A percentile compares a stretch with the other conserved stretches of the same genome.
Conservation (phyloP, 176 grass and related monocot species). For the Ampelocalamus luodianensis region DNA sequence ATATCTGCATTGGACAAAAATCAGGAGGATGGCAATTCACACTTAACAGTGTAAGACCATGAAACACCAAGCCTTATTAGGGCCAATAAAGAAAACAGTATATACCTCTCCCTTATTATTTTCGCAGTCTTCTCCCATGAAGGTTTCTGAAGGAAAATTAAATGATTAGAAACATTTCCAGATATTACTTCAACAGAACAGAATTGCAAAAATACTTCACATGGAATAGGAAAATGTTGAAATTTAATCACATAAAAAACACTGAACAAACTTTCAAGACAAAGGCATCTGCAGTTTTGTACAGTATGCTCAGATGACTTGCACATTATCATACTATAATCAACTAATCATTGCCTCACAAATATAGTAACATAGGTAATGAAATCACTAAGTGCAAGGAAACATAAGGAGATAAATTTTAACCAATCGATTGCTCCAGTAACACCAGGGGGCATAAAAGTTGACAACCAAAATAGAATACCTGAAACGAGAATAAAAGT, state of each 20-base stretch:
- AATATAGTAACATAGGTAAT: not conserved
- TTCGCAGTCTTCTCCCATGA: slow-evolving; percentile 92
- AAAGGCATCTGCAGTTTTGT: not conserved
- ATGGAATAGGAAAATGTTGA: slow-evolving; percentile 25
- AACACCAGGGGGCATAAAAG: slow-evolving; percentile 99
- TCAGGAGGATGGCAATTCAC: not conserved
- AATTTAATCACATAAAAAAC: slow-evolving; percentile 3
- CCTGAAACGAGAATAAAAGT: slow-evolving; percentile 51
- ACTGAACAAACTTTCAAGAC: not conserved
- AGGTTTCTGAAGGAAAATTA: slow-evolving; percentile 75
- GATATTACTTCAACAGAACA: slow-evolving; percentile 31
- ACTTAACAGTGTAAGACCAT: slow-evolving; percentile 9
- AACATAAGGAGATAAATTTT: slow-evolving; percentile 42
- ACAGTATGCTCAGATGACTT: slow-evolving; percentile 14
- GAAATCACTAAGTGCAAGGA: slow-evolving; percentile 1
- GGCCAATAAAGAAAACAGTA: slow-evolving; percentile 31
- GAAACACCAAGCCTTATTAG: not conserved
- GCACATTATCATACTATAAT: slow-evolving; percentile 5
- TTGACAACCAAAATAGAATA: slow-evolving; percentile 91
- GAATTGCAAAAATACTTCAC: slow-evolving; percentile 11
- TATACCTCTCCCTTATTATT: slow-evolving; percentile 91
- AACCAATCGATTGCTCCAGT: slow-evolving; percentile 97
- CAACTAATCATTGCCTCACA: slow-evolving; percentile 12
- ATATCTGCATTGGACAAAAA: slow-evolving; percentile 65
- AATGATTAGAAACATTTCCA: slow-evolving; percentile 31